Conservation (phyloP, 306 rosid species). For the Sophora flavescens region DNA sequence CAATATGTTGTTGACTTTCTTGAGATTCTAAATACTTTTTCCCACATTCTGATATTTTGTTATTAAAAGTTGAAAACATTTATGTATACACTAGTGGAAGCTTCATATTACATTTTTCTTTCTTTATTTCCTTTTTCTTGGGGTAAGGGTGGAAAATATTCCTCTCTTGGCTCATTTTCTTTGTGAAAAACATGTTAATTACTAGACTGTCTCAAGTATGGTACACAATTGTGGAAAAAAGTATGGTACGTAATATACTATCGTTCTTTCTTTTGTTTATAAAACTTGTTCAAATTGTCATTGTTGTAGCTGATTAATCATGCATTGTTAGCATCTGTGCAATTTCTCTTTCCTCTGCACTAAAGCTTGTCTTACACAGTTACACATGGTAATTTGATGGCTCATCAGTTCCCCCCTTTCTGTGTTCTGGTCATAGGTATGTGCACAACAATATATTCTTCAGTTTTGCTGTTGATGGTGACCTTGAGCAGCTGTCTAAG, state of each 20-base stretch:
- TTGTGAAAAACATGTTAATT: constrained; percentile 30
- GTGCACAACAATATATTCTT: constrained; percentile 99
- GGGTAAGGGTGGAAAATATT: neutral
- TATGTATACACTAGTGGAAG: constrained; percentile 9
- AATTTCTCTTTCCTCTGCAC: neutral
- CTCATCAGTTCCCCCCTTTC: neutral
- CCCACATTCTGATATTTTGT: constrained; percentile 27
- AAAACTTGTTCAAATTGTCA: constrained; percentile 24
- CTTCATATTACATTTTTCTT: constrained; percentile 32
- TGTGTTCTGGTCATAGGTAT: constrained; percentile 63
- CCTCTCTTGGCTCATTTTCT: constrained; percentile 6
- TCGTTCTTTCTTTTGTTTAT: neutral
- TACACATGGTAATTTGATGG: constrained; percentile 3
- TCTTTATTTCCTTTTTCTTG: neutral
- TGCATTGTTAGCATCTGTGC: constrained; percentile 8
- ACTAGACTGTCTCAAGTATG: constrained; percentile 4
- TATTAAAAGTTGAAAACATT: constrained; percentile 19
- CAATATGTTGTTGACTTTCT: constrained; percentile 19
- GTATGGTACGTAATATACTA: neutral
- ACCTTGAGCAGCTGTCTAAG: constrained; percentile 88
- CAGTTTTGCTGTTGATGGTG: constrained; percentile 98
- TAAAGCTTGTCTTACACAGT: constrained; percentile 4
- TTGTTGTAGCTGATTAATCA: neutral
- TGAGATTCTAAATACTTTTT: neutral
- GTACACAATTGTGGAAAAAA: constrained; percentile 8